Percentiles rank a stretch among this genome's conserved stretches.
These are phyloP conservation scores for Apiotrichum porosum DNA, from an alignment of 1,284 basidiomycete genomes.

Conservation along the genomic window DNA sequence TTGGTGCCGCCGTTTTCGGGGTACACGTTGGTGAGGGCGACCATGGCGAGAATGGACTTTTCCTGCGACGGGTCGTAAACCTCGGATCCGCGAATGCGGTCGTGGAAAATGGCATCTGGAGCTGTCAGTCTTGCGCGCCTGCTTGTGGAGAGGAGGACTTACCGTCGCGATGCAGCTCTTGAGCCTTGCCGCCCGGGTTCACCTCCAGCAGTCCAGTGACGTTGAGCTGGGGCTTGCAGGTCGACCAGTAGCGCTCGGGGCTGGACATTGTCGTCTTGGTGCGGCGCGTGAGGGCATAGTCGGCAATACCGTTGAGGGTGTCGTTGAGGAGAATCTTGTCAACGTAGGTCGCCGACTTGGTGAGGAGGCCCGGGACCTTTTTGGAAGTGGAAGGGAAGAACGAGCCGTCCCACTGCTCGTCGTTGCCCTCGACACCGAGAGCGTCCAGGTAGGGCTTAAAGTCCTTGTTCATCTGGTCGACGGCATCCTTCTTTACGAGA, in stretches of 20 bases:
- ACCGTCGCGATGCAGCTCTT: constrained; percentile 20
- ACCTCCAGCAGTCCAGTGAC: constrained; percentile 17
- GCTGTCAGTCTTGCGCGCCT: no score
- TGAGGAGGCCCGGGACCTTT: constrained; percentile 15
- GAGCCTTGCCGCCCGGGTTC: constrained; percentile 16
- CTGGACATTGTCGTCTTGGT: constrained; percentile 17
- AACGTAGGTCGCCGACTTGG: constrained; percentile 12
- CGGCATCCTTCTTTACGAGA: constrained; percentile 9
- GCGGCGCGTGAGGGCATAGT: constrained; percentile 16
- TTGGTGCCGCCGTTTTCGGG: constrained; percentile 21
- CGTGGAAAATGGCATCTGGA: constrained; percentile 18
- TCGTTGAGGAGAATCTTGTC: constrained; percentile 14
- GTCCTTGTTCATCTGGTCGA: constrained; percentile 10
- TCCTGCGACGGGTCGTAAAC: constrained; percentile 14
- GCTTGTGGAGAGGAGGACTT: no score
- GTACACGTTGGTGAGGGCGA: constrained; percentile 9
- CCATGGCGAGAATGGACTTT: constrained; percentile 13
- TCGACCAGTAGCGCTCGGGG: constrained; percentile 16
- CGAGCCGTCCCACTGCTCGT: constrained; percentile 18
- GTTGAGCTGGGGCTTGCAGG: constrained; percentile 17
- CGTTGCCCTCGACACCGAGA: constrained; percentile 12
- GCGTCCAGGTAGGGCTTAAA: constrained; percentile 17
- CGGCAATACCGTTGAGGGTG: constrained; percentile 13
- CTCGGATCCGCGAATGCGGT: constrained; percentile 15
- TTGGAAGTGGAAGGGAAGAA: constrained; percentile 18